Base-by-base conservation (phyloP, 208 protist genomes). In the Wallacemonas sp. region DNA sequence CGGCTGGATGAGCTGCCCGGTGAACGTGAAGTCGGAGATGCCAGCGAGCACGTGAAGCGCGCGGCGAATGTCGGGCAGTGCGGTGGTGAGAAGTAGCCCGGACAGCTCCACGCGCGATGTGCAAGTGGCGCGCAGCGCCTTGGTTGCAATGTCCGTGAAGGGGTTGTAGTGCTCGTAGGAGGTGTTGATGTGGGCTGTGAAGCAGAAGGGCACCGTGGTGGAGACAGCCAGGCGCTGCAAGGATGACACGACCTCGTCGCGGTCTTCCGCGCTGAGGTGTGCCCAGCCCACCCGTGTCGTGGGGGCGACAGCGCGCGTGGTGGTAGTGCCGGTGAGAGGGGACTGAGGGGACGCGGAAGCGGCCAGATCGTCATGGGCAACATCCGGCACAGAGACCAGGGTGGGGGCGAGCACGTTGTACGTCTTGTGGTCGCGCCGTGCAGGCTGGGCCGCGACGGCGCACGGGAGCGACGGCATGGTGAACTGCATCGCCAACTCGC, bases 381-480 rank as follows among this genome's bases (percentile, higher is more conserved):
- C 31, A 25, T 42, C 52, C 7, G 52, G 52, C 4, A 59, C 52
- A 7, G 52, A 59, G 32, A 59, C 52, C 7, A 59, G 36, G 7
- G 31, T 41, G 41, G 42, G 18, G 29, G 18, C 20, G 46, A 31
- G 16, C 39, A 66, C 62, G 42, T 10, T 44, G 38, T 54, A 42
- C 20, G 67, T 74, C 18, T 68, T 71, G 49, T 59, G 73, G 33
- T 61, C 1, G 16, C 57, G 59, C 57, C 70, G 55, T 2, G 63
- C 54, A 3, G 82, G 70, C 28, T 72, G 57, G 12, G 84, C 76
- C 18, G 54, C 81, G n/a, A 91, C 57, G 52, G 94, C 74, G 63
- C 83, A 89, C 2, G 91, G 91, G 31, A 96, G 77, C 32, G n/a
- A 23, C 18, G 73, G 54, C 7, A 88, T 62, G 50, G 74, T 72